Evolutionary conservation across 345 rosid species (phyloP), one percentile per base, ranked within the genome.

Genomic region (Anastatica hierochuntica): DNA sequence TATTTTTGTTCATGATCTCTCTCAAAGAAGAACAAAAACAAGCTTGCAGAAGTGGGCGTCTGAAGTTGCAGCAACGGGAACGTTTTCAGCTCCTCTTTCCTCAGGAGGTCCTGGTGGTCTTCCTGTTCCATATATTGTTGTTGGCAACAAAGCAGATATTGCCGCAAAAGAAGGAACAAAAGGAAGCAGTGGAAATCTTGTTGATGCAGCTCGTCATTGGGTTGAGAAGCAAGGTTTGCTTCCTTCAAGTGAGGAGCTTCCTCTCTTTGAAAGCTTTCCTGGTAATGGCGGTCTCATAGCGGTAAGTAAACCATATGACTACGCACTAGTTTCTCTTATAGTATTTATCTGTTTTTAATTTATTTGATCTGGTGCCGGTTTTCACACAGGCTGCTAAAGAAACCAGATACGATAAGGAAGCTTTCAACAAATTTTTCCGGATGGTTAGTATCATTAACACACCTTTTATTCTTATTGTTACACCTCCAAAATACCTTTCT

Each of bases 171-270:
- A 85, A 72, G 95, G 90, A 36, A 78, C 83, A 16, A 81, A 77
- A 73, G 95, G 94, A 79, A 94, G 99, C 77, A 85, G 95, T 49
- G 94, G 97, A 57, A 94, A 85, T 75, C 97, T 94, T 35, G 96
- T 94, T 50, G 99, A 94, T 67, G 97, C 66, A 29, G 99, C 99
- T 74, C 97, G 94, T 12, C 95, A 81, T 56, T 94, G 99, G 99
- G 96, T 94, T 29, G 99, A 94, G 84, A 94, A 88, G 72, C 99
- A 94, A 77, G 99, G 99, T 39, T 75, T 94, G 72, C 92, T 94
- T 73, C 73, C 96, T 18, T 67, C 88, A 36, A 88, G 84, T 40
- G 97, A 85, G 52, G 97, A 88, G 48, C 95, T 94, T 74, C 99
- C 99, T 12, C 77, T 88, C 57, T 83, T 87, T 45, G 97, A 85